Base-by-base conservation (phyloP, 352 stramenopile species). In the Phytophthora fragariae region DNA sequence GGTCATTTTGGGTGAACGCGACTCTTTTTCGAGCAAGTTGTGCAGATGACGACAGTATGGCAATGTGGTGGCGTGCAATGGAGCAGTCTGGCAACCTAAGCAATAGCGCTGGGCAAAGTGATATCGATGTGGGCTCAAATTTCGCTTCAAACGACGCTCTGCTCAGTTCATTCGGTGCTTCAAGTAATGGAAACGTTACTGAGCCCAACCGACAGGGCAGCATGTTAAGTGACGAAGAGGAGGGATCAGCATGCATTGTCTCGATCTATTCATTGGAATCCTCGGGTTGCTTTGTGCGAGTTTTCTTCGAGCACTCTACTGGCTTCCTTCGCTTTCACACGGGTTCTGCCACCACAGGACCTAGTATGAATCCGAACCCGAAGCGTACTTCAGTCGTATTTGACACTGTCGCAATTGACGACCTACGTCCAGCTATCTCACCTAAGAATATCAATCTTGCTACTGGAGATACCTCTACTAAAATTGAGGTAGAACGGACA, bases 221-320 rank as follows among this genome's bases (percentile, higher is more conserved):
- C 31, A 17, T n/a, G 19, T 9, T 21, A 11, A 55, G 17, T 15
- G 37, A 59, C 33, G 56, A 57, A 35, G 53, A 89, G 2, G 85
- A 92, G 52, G 85, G 85, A 0, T 90, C 73, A 39, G 82, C 82
- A 1, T 94, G 87, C 39, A 81, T 95, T 15, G 53, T 95, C 2
- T 93, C 87, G 2, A 77, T 92, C 7, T 94, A 95, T 62, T 89
- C 81, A n/a, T 12, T 89, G 12, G 87, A 95, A 24, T 77, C 76
- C 1, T 77, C 84, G 0, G 85, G 79, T 1, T 93, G 87, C 52
- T 93, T 86, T 65, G 76, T 86, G 6, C 85, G 87, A 8, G 80
- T 90, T 3, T 95, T 91, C 67, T 95, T 95, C 68, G 89, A 95
- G 35, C 79, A 87, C 37, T 70, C 66, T 2, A 91, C 76, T n/a